Percentiles rank a stretch among this genome's conserved stretches.
Conservation (phyloP, 352 stramenopile species). For the Peronosclerospora sorghi region DNA sequence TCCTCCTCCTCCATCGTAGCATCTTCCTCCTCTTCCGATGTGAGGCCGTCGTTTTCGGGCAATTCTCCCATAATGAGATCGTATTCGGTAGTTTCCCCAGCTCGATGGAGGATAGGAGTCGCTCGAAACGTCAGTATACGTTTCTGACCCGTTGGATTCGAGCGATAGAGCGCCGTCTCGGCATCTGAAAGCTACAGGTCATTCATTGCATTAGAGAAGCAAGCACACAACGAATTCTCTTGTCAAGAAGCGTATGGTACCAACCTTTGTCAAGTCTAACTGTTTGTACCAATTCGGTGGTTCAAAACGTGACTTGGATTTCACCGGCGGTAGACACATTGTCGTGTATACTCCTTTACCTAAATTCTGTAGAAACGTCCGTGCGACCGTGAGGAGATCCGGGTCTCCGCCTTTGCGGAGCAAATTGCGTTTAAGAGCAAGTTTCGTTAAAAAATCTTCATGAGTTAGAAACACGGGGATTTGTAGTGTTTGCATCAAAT, state of each 20-base stretch:
- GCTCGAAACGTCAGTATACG: constrained; percentile 52
- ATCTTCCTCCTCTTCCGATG: constrained; percentile 26
- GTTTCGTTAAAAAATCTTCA: constrained; percentile 93
- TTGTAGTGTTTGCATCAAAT: constrained; percentile 94
- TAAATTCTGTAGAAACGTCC: constrained; percentile 73
- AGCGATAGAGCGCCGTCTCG: constrained; percentile 46
- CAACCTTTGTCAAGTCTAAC: constrained; percentile 46
- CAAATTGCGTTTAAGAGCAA: constrained; percentile 89
- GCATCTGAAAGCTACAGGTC: constrained; percentile 29
- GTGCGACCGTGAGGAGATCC: constrained; percentile 90
- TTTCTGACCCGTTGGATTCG: constrained; percentile 45
- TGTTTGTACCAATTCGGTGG: constrained; percentile 52
- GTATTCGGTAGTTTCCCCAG: constrained; percentile 71
- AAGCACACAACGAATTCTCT: background rate
- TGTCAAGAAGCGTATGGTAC: too few species aligned
- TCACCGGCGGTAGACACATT: constrained; percentile 51
- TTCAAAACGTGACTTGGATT: constrained; percentile 81
- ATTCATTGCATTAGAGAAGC: background rate
- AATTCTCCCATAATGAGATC: constrained; percentile 74
- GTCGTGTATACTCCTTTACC: constrained; percentile 48
- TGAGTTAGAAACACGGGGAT: constrained; percentile 89
- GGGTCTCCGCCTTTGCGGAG: constrained; percentile 94
- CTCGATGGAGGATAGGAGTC: constrained; percentile 29
- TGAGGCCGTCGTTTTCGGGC: constrained; percentile 65
- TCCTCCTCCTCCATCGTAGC: constrained; percentile 25